Conservation (phyloP, 1,284 basidiomycete species). For the Rhizoctonia solani region DNA sequence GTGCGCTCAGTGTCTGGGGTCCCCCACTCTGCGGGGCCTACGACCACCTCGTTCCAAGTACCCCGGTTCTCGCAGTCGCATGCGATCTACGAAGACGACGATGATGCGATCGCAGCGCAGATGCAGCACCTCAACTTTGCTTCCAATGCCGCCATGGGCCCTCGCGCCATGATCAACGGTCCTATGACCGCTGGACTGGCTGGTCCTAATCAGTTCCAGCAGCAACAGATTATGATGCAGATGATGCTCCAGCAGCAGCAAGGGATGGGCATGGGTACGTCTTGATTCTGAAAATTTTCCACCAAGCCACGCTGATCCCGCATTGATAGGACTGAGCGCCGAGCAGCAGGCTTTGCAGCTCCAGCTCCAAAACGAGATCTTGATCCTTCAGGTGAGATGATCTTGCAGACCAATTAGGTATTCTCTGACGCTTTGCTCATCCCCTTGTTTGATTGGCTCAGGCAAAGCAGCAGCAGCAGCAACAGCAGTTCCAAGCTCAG, state of each 20-base stretch:
- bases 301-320: conserved; percentile 15
- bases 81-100: conserved; percentile 57
- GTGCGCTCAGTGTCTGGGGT: conserved; percentile 69
- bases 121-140: conserved; percentile 50
- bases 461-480: conserved; percentile 57
- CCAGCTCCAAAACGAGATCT: conserved; percentile 62
- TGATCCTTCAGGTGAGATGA: conserved; percentile 35
- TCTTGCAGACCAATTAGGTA: conserved; percentile 35
- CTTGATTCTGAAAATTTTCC: no score
- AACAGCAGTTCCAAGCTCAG: conserved; percentile 63
- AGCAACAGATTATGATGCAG: conserved; percentile 52
- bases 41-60: conserved; percentile 56
- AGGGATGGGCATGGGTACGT: conserved; percentile 32
- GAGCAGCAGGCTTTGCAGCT: conserved; percentile 59
- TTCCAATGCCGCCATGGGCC: conserved; percentile 40
- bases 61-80: conserved; percentile 53
- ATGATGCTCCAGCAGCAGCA: conserved; percentile 42
- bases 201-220: conserved; percentile 61
- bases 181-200: conserved; percentile 74
- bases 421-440: conserved; percentile 11
- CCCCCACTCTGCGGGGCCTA: conserved; percentile 70
- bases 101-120: conserved; percentile 53
- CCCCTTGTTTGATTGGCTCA: conserved; percentile 35
- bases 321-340: conserved; percentile 17
- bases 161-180: conserved; percentile 36